Evolutionary conservation across 768 basidiomycete genomes (phyloP), one percentile per base, ranked within the genome.

Genomic region (Termitomyces sp.): DNA sequence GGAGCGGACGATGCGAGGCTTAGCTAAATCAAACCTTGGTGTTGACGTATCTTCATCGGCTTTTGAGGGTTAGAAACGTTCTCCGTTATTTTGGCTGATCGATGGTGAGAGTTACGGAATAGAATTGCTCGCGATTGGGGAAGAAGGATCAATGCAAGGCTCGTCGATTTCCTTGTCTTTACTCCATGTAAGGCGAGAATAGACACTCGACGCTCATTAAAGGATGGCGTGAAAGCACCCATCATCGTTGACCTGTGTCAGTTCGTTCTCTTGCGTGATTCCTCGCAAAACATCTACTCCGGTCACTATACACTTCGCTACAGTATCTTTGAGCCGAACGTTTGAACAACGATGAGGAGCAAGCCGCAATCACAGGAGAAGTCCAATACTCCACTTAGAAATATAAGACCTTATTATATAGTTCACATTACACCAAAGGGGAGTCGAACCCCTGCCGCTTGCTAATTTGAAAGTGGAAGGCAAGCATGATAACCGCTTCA

Each of bases 401-500:
- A n/a, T n/a, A n/a, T n/a, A n/a, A n/a, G n/a, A n/a, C n/a, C n/a
- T n/a, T n/a, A n/a, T n/a, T n/a, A n/a, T n/a, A n/a, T n/a, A n/a
- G n/a, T n/a, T n/a, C n/a, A n/a, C 0, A 23, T 62, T 80, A 81
- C 79, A 78, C 82, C 78, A 78, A 83, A 85, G 79, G 84, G 84
- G 84, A 86, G 81, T 86, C 84, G 84, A 86, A 86, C 84, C 84
- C 84, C 78, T 84, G 83, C 85, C 83, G 82, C 83, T 81, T 82
- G 81, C 80, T 80, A 46, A n/a, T n/a, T 12, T 0, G 0, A 20
- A 2, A 13, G 3, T 89, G 87, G 88, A 89, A 89, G 87, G 86
- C 87, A 89, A 89, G 88, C 87, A 90, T 89, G 87, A 89, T 89
- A 89, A 88, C 88, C 87, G 80, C 85, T 89, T 89, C 88, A 89